Evolutionary conservation across 2,329 filamentous ascomycete genomes (phyloP).

Genomic region (Sarocladium strictum): DNA sequence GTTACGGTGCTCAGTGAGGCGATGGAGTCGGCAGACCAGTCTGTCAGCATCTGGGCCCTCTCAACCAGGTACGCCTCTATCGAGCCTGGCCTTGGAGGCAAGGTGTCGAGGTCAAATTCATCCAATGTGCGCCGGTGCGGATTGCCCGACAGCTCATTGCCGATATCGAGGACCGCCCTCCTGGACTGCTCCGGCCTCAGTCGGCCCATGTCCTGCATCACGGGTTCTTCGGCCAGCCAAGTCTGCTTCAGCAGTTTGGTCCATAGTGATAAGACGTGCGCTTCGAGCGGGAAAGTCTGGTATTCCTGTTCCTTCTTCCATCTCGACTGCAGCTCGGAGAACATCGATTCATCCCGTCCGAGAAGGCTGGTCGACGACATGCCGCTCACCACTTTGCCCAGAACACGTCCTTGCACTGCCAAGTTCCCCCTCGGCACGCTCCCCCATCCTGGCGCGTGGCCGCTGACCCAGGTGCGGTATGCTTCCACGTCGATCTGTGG

Average conservation of each 20-base stretch:
- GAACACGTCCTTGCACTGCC: conserved; percentile 1
- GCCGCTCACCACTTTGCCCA: background rate
- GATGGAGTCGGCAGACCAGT: conserved; percentile 6
- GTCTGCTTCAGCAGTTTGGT: background rate
- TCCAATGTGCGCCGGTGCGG: background rate
- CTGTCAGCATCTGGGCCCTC: background rate
- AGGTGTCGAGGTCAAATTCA: background rate
- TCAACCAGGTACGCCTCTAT: conserved; percentile 7
- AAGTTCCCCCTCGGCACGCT: background rate
- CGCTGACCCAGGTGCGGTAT: background rate
- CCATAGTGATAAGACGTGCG: background rate
- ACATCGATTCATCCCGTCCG: conserved; percentile 2
- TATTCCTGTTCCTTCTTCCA: background rate
- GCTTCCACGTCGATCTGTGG: background rate
- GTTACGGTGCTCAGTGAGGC: background rate
- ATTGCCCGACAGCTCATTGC: background rate
- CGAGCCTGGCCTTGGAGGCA: background rate
- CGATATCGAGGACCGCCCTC: background rate
- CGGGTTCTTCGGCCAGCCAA: background rate
- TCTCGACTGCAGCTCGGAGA: background rate
- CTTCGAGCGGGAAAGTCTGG: background rate
- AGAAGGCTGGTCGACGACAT: background rate
- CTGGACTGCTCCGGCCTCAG: background rate
- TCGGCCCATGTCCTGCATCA: background rate
- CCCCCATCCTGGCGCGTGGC: background rate